phyloP scores from a whole-genome alignment of 106 monocot genomes.

The Dioscorea zingiberensis region DNA sequence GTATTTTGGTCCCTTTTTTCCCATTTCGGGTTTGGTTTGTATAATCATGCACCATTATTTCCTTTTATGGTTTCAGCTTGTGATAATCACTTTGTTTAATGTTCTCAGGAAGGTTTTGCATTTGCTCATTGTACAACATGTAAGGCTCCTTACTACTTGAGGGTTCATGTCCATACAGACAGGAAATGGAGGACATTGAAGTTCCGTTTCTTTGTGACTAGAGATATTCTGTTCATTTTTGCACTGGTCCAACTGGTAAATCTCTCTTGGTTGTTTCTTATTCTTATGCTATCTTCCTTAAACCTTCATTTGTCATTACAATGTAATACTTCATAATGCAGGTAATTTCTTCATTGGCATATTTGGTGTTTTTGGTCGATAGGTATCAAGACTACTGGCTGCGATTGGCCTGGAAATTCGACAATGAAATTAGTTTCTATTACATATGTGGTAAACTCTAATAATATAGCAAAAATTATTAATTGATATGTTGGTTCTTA shows the following conservation, averaged over 20 bases:
- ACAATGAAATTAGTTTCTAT: slow-evolving; percentile 76
- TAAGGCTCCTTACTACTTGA: slow-evolving; percentile 93
- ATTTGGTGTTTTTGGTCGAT: slow-evolving; percentile 80
- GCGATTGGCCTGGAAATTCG: slow-evolving; percentile 69
- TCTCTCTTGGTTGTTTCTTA: background rate
- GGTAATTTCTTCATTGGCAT: slow-evolving; percentile 75
- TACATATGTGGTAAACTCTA: slow-evolving; percentile 77
- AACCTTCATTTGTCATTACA: too few species aligned
- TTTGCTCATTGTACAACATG: slow-evolving; percentile 99
- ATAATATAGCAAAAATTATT: too few species aligned
- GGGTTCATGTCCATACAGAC: slow-evolving; percentile 79
- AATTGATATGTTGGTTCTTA: too few species aligned
- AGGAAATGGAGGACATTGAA: slow-evolving; percentile 95
- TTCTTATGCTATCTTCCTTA: too few species aligned
- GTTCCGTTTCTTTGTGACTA: slow-evolving; percentile 91
- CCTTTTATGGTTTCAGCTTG: background rate
- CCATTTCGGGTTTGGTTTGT: background rate
- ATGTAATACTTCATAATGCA: slow-evolving; percentile 9
- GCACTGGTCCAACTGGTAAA: slow-evolving; percentile 78
- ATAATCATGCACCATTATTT: background rate
- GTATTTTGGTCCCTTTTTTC: too few species aligned
- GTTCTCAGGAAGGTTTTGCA: slow-evolving; percentile 90
- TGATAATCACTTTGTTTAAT: slow-evolving; percentile 3
- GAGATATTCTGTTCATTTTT: slow-evolving; percentile 88
- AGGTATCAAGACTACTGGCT: slow-evolving; percentile 62